Evolutionary conservation across 345 rosid genomes (phyloP), one percentile per base, ranked within the genome.

Genomic region (Citrus medica): DNA sequence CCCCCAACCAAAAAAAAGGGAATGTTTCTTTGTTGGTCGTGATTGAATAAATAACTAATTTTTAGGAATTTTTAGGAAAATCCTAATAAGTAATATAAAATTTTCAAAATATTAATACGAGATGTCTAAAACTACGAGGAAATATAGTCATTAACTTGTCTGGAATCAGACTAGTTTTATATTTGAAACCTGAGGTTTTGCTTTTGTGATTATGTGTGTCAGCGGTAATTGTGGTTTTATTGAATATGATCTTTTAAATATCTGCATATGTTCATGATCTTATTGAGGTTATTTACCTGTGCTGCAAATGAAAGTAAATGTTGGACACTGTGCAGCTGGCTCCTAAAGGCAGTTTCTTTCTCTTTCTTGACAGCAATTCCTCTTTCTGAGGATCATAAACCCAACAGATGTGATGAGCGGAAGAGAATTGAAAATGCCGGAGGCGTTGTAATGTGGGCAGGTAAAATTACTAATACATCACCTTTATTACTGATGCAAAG

Each of bases 391-490:
- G 99, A 97, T 86, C 99, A 94, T 83, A 97, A 97, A 80, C 98
- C 99, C 72, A 97, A 97, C 68, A 94, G 99, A 91, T 92, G 89
- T 64, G 99, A 97, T 79, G 99, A 94, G 79, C 90, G 99, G 82
- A 91, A 94, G 91, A 84, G 99, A 88, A 94, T 97, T 65, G 98
- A 97, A 90, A 94, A 71, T 75, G 98, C 99, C 71, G 98, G 98
- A 55, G 99, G 99, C 24, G 86, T 93, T 73, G 93, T 97, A 62
- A 92, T 94, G 98, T 97, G 99, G 98, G 98, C 98, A 81, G 99
- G 99, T 97, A 91, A 83, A 25, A 24, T 67, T 64, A 22, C 40
- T 69, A 33, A 53, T 68, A 58, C 51, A 51, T 72, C 40, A 33
- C 53, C 28, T 51, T 16, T 30, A 21, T 78, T 76, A 65, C 48